Conservation (phyloP, 495 filamentous ascomycete genomes). For the Neurospora sp. region DNA sequence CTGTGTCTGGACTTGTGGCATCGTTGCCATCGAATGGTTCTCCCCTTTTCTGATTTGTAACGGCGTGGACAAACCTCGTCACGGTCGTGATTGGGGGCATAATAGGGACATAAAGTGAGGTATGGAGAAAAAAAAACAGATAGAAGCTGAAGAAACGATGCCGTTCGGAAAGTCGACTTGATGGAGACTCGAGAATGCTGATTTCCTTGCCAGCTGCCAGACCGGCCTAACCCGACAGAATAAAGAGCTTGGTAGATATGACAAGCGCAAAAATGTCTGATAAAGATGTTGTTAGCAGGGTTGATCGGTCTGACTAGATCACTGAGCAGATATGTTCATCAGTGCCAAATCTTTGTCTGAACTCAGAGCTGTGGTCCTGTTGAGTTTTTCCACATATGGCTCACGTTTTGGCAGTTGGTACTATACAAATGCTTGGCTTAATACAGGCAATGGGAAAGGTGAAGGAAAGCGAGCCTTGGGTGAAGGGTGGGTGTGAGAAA, state of each 20-base stretch:
- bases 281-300: not conserved
- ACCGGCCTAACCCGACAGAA: not conserved
- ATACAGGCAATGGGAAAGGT: not conserved
- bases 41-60: not conserved
- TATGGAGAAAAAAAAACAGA: not conserved
- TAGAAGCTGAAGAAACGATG: not conserved
- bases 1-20: not conserved
- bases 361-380: not conserved
- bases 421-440: not conserved
- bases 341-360: not conserved
- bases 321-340: not conserved
- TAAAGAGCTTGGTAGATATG: not conserved
- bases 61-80: not conserved
- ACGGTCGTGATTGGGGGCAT: not conserved
- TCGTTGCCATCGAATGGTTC: not conserved
- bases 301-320: not conserved
- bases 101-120: not conserved
- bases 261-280: not conserved
- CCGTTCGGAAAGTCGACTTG: not conserved
- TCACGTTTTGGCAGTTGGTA: not conserved
- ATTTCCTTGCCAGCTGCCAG: not conserved
- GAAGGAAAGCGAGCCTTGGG: not conserved
- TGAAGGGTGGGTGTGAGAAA: not conserved
- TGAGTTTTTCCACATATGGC: not conserved
- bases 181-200: not conserved